Evolutionary conservation across 495 filamentous ascomycete species (phyloP), one percentile per base, ranked within the genome.

Genomic region (Thermothielavioides terrestris): DNA sequence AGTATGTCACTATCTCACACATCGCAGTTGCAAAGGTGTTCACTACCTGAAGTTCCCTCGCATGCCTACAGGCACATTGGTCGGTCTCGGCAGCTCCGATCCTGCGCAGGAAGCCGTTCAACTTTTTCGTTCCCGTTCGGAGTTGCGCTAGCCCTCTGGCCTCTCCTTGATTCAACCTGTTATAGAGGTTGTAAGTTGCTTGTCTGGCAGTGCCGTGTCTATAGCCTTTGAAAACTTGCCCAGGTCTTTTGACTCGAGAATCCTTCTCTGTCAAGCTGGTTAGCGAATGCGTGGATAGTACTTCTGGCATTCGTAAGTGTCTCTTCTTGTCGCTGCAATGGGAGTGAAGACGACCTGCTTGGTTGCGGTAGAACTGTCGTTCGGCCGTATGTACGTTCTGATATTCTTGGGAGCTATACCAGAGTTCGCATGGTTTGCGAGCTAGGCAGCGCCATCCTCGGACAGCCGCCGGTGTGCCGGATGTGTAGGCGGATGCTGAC

Each of bases 1-100:
- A 67, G 55, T 50, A 71, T 60, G 53, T 63, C 55, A 60, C 64
- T 54, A 66, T 44, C 56, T 62, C 26, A 25, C 53, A 53, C 62
- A 68, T 59, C 61, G 52, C 45, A 68, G 60, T 17, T 66, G 58
- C 42, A 68, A 67, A 58, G 66, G 42, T 31, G n/a, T 40, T 34
- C 34, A 52, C 34, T 45, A 34, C 40, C n/a, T n/a, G n/a, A n/a
- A n/a, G n/a, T 49, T 71, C 65, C 54, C 48, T 68, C 52, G 58
- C 65, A 50, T 61, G 50, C 36, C 66, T 61, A 53, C 54, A 71
- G 40, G 36, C 50, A 52, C 57, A 54, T 11, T 14, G 38, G 31
- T 55, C 58, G 7, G 51, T 49, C 21, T 60, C 48, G 11, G 28
- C 28, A 1, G 53, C 56, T 37, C 59, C 57, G 42, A 69, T 66